A percentile compares a stretch with the other conserved stretches of the same genome.
Evolutionary conservation across 768 basidiomycete genomes (phyloP).

Genomic region (Lactarius vividus): DNA sequence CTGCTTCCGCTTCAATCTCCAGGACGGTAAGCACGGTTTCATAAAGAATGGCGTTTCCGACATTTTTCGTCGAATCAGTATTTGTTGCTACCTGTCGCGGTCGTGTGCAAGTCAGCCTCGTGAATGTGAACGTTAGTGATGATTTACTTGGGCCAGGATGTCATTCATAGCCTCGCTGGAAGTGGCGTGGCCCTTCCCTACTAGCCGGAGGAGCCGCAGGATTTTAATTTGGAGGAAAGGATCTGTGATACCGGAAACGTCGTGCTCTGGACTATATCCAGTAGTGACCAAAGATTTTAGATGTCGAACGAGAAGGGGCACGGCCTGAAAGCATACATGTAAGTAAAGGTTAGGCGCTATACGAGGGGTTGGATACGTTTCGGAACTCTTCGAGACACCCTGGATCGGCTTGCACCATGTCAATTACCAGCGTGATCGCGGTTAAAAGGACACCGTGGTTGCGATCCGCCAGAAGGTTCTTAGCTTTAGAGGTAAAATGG

Average conservation of each 20-base stretch:
- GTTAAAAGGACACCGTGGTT: constrained; percentile 95
- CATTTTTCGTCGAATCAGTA: constrained; percentile 96
- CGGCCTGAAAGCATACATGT: constrained; percentile 54
- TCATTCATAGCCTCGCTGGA: constrained; percentile 98
- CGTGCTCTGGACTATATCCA: constrained; percentile 97
- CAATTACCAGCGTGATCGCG: constrained; percentile 91
- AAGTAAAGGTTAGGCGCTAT: constrained; percentile 17
- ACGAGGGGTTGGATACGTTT: constrained; percentile 52
- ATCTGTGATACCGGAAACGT: constrained; percentile 98
- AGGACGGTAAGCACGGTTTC: constrained; percentile 95
- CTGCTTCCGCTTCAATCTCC: constrained; percentile 83
- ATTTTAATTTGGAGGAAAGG: constrained; percentile 95
- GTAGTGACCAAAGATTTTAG: constrained; percentile 93
- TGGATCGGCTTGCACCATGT: constrained; percentile 85
- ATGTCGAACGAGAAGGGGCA: constrained; percentile 90
- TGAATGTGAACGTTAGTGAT: neutral
- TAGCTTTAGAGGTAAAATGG: constrained; percentile 86
- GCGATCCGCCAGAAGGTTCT: constrained; percentile 87
- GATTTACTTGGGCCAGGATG: constrained; percentile 83
- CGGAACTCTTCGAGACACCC: constrained; percentile 80
- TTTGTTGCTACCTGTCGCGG: constrained; percentile 90
- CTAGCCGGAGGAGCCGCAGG: constrained; percentile 80
- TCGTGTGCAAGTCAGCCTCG: neutral
- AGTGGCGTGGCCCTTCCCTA: constrained; percentile 79
- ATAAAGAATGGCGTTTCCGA: constrained; percentile 96